Base-by-base conservation (phyloP, 2,329 filamentous ascomycete genomes). In the Colletotrichum camelliae region DNA sequence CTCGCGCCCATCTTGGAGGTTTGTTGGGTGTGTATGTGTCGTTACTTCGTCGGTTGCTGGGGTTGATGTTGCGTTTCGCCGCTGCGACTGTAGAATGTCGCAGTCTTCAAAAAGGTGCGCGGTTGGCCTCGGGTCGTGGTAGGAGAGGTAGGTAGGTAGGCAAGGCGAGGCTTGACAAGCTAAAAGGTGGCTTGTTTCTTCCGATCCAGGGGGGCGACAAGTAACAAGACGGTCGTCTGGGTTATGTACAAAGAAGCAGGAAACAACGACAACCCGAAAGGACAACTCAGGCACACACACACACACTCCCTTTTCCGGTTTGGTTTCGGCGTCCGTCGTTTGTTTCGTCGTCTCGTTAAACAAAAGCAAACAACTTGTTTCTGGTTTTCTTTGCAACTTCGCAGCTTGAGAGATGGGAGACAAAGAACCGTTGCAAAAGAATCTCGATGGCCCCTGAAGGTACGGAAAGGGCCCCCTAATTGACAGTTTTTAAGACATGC, bases 1-100 rank as follows among this genome's bases (percentile, higher is more conserved):
- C 89, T 89, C 79, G 90, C 88, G 81, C 92, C 92, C 92, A 93
- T 93, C 74, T 85, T 91, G 85, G 76, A 74, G 76, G 66, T 66
- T 58, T n/a, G 31, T 58, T 21, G 37, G 33, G 35, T 65, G 27
- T 37, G 48, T 18, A 4, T 29, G 9, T 21, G 21, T 58, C 33
- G 33, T 68, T 61, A 27, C n/a, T 31, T 62, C 37, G 31, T n/a
- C 43, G n/a, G 33, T 39, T 37, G 21, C 43, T 33, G 39, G 48
- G 21, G 29, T 58, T 64, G 67, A 18, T 37, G 57, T 65, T 35
- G 43, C 35, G 57, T 75, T 67, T 69, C 31, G 62, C 62, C 68
- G 67, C 74, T 67, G 72, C 64, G 24, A 57, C 66, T 33, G 58
- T 52, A 52, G 33, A 58, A 57, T 48, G 70, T 64, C 69, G 48